Percentiles rank a stretch among this genome's conserved stretches.
phyloP scores from a whole-genome alignment of 305 asterid species.

The Salvia sclarea region DNA sequence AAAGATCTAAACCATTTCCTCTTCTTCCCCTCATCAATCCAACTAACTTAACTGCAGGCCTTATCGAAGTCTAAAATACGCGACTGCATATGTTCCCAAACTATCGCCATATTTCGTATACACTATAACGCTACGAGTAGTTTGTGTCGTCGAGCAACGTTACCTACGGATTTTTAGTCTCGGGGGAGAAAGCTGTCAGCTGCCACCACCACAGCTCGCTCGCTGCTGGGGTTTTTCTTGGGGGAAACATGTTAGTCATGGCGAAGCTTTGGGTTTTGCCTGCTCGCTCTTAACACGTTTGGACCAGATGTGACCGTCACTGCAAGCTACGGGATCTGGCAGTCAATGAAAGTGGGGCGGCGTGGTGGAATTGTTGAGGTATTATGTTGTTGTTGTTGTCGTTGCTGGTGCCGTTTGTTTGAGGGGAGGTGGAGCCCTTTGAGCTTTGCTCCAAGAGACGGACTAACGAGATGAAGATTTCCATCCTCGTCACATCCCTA shows the following conservation, averaged over 20 bases:
- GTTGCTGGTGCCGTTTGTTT: slow-evolving; percentile 39
- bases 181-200: slow-evolving; percentile 10
- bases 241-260: slow-evolving; percentile 53
- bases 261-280: slow-evolving; percentile 40
- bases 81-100: not conserved
- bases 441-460: slow-evolving; percentile 77
- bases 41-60: slow-evolving; percentile 9
- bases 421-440: slow-evolving; percentile 37
- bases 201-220: slow-evolving; percentile 16
- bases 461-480: slow-evolving; percentile 79
- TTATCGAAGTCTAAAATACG: not conserved
- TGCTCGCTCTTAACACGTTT: slow-evolving; percentile 69
- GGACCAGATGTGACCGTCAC: slow-evolving; percentile 29
- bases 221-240: slow-evolving; percentile 20
- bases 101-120: not conserved
- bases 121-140: not conserved
- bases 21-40: slow-evolving; percentile 3
- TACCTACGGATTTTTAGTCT: not conserved
- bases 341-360: slow-evolving; percentile 46
- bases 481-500: slow-evolving; percentile 90
- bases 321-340: slow-evolving; percentile 44
- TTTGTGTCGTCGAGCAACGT: not conserved
- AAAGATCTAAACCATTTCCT: slow-evolving; percentile 15
- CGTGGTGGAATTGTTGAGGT: slow-evolving; percentile 53
- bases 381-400: slow-evolving; percentile 41